Evolutionary conservation across 805 yeast genomes (phyloP).

Genomic region (Saturnispora serradocipensis): DNA sequence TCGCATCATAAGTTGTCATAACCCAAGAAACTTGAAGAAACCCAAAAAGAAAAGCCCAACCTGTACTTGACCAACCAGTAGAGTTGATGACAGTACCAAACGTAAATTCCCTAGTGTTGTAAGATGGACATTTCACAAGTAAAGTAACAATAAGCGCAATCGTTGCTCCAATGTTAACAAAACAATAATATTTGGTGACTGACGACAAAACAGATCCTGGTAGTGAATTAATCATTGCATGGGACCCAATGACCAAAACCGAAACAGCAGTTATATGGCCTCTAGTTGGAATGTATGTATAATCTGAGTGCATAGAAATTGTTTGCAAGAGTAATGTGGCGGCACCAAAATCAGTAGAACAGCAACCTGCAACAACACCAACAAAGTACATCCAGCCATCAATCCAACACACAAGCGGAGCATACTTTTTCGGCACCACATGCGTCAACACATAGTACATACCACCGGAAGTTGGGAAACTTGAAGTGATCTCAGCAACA

Average conservation of each 20-base stretch:
- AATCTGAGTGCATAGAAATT: conserved; percentile 30
- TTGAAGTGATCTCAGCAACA: conserved; percentile 40
- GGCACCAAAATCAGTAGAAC: conserved; percentile 45
- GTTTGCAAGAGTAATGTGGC: conserved; percentile 39
- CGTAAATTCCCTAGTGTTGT: conserved; percentile 36
- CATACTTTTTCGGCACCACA: conserved; percentile 39
- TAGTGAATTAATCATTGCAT: conserved; percentile 42
- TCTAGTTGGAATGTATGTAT: conserved; percentile 32
- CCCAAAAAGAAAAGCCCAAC: conserved; percentile 51
- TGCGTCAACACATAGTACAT: conserved; percentile 39
- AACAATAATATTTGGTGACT: conserved; percentile 42
- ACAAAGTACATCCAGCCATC: conserved; percentile 46
- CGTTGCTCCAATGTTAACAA: conserved; percentile 39
- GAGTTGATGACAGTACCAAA: conserved; percentile 38
- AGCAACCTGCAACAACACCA: conserved; percentile 41
- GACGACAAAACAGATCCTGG: conserved; percentile 42
- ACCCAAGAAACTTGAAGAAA: conserved; percentile 53
- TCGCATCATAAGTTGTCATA: conserved; percentile 49
- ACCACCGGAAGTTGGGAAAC: conserved; percentile 48
- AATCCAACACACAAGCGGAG: conserved; percentile 44
- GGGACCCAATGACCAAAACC: conserved; percentile 40
- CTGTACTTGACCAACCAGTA: conserved; percentile 43
- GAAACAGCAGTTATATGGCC: conserved; percentile 42
- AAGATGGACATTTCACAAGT: conserved; percentile 42
- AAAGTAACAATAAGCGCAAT: conserved; percentile 45